phyloP scores from a whole-genome alignment of 2,329 filamentous ascomycete species.

The Paecilomyces niveus region DNA sequence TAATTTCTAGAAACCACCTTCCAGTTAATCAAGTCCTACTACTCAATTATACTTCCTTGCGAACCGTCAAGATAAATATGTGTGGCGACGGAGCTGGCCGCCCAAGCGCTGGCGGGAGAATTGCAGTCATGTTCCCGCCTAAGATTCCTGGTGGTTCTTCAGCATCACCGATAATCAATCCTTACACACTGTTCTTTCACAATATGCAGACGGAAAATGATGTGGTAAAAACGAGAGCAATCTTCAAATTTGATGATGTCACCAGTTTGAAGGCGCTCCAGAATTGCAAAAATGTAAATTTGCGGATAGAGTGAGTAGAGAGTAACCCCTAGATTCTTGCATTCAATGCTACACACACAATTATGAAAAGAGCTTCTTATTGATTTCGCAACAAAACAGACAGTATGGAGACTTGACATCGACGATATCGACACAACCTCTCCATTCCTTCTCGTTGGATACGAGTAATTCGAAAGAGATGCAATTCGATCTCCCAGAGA shows the following conservation, averaged over 20 bases:
- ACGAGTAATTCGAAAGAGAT: constrained; percentile 5
- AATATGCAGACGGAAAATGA: constrained; percentile 7
- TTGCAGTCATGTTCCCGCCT: constrained; percentile 25
- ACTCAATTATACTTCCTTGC: neutral
- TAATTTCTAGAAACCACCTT: neutral
- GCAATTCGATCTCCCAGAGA: constrained; percentile 21
- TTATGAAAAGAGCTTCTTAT: neutral
- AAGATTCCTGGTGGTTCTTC: neutral
- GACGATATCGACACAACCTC: constrained; percentile 7
- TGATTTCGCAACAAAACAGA: constrained; percentile 7
- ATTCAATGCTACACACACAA: neutral
- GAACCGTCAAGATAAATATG: constrained; percentile 32
- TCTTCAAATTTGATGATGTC: constrained; percentile 20
- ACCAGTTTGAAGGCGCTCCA: constrained; percentile 14
- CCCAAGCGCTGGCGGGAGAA: constrained; percentile 35
- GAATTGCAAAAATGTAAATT: constrained; percentile 13
- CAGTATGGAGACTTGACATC: constrained; percentile 20
- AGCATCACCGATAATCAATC: constrained; percentile 10
- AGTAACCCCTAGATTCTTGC: neutral
- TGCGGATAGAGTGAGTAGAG: constrained; percentile 27
- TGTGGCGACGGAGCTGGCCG: constrained; percentile 41
- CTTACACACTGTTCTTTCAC: constrained; percentile 25
- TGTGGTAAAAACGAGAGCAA: constrained; percentile 9
- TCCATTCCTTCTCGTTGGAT: constrained; percentile 20
- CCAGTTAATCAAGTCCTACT: neutral